phyloP scores from a whole-genome alignment of 306 rosid genomes.

The Sesbania bispinosa region DNA sequence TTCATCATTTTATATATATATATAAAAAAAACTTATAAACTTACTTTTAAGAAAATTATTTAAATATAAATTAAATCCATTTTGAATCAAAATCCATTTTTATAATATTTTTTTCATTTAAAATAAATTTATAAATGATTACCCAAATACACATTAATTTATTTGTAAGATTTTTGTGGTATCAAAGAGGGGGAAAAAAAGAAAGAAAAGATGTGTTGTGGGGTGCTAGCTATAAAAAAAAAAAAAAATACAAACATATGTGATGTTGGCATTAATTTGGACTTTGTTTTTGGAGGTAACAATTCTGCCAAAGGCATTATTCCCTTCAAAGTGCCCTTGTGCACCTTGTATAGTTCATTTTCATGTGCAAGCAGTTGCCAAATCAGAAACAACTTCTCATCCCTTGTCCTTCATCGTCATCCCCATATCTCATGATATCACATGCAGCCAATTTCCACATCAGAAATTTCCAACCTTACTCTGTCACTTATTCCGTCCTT shows the following conservation, averaged over 20 bases:
- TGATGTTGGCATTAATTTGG: conserved; percentile 14
- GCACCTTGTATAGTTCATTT: conserved; percentile 19
- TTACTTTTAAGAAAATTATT: too few relatives aligned
- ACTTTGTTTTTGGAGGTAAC: conserved; percentile 15
- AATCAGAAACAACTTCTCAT: background rate
- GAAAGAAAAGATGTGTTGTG: background rate
- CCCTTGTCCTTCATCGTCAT: background rate
- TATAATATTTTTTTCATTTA: too few relatives aligned
- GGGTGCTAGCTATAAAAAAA: background rate
- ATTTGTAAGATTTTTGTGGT: background rate
- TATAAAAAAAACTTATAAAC: too few relatives aligned
- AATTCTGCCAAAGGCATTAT: background rate
- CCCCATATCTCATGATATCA: conserved; percentile 11
- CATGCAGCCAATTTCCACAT: conserved; percentile 30
- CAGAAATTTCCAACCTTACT: background rate
- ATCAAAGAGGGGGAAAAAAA: background rate
- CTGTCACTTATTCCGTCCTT: background rate
- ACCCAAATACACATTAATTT: background rate
- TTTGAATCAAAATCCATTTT: too few relatives aligned
- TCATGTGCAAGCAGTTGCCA: conserved; percentile 33
- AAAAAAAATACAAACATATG: background rate
- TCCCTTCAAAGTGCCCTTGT: background rate
- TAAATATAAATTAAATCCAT: too few relatives aligned
- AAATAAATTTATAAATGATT: too few relatives aligned
- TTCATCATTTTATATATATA: too few relatives aligned